Evolutionary conservation across 768 basidiomycete species (phyloP).

Genomic region (Baorangia bicolor): DNA sequence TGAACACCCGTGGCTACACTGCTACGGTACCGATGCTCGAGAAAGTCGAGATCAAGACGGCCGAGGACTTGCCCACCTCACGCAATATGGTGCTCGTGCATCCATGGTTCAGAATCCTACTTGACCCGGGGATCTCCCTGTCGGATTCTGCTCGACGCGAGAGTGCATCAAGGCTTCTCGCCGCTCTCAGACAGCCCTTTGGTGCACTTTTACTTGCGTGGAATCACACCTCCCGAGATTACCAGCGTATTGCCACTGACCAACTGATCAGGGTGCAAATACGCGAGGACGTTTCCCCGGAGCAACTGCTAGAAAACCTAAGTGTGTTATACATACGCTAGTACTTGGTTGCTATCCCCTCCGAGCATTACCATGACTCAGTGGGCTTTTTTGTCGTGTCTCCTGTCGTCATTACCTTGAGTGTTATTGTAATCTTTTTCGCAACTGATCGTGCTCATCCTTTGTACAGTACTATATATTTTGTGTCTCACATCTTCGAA

Average conservation of each 20-base stretch:
- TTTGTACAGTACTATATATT: neutral
- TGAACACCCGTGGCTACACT: neutral
- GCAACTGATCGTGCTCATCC: neutral
- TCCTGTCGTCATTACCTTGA: neutral
- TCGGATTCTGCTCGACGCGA: neutral
- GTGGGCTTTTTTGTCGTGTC: neutral
- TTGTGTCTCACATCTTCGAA: neutral
- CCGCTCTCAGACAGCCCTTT: constrained; percentile 9
- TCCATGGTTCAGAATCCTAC: constrained; percentile 10
- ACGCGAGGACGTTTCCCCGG: constrained; percentile 3
- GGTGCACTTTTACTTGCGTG: constrained; percentile 14
- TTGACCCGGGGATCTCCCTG: constrained; percentile 3
- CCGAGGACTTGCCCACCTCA: constrained; percentile 3
- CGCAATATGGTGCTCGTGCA: constrained; percentile 11
- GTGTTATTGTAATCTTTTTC: neutral
- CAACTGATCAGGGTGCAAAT: constrained; percentile 2
- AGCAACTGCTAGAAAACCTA: constrained; percentile 1
- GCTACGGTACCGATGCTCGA: neutral
- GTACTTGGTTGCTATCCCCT: neutral
- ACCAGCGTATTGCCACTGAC: constrained; percentile 13
- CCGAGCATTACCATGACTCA: neutral
- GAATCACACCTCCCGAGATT: neutral
- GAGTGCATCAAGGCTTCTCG: constrained; percentile 5
- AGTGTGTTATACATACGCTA: constrained; percentile 11
- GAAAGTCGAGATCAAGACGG: constrained; percentile 2